Evolutionary conservation across 2,329 filamentous ascomycete species (phyloP).

Genomic region (Penicillium sp.): DNA sequence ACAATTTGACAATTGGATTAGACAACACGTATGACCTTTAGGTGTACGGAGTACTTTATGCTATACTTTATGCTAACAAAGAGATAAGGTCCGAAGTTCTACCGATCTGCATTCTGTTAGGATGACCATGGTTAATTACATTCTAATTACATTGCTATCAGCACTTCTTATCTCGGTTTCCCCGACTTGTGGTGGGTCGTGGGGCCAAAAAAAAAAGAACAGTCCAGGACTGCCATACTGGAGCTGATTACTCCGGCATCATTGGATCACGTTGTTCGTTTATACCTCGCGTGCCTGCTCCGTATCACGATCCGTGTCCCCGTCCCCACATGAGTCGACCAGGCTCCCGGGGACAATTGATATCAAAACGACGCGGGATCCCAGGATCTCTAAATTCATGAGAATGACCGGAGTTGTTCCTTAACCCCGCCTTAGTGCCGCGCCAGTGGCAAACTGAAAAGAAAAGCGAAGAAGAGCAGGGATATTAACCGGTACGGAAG

Average conservation of each 20-base stretch:
- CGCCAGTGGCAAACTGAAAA: not conserved
- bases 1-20: constrained; percentile 5
- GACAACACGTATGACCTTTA: not conserved
- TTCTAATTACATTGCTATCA: constrained; percentile 29
- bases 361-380: not conserved
- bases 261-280: not conserved
- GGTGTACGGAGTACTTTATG: not conserved
- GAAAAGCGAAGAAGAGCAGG: not conserved
- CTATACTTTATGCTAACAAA: not conserved
- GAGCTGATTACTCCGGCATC: not conserved
- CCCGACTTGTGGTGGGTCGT: constrained; percentile 15
- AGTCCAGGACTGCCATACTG: not conserved
- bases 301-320: not conserved
- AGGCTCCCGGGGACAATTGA: not conserved
- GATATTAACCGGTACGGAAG: constrained; percentile 4
- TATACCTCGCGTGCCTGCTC: not conserved
- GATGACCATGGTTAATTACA: constrained; percentile 33
- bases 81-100: constrained; percentile 19
- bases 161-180: constrained; percentile 23
- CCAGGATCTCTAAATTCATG: not conserved
- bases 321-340: constrained; percentile 1
- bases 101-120: constrained; percentile 4
- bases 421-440: not conserved
- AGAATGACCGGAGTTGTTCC: not conserved
- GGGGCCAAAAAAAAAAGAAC: constrained; percentile 7